These are phyloP conservation scores for Monosporozyma servazzii DNA, from an alignment of 805 yeast genomes.

Conservation along the genomic window DNA sequence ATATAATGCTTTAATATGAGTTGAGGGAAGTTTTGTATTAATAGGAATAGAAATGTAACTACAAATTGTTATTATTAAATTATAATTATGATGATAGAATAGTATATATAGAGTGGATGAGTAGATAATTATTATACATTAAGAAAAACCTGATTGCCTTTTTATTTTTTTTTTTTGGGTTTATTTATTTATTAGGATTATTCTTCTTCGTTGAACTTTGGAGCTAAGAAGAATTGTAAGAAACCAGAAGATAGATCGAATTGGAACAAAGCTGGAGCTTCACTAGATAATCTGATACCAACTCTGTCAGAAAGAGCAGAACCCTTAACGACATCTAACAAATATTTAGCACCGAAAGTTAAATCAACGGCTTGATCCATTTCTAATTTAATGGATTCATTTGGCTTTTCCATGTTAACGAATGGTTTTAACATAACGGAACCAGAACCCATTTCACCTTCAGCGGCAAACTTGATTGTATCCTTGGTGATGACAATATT, in stretches of 20 bases:
- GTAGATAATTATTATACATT: not conserved
- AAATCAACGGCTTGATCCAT: conserved; percentile 80
- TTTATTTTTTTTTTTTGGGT: no score
- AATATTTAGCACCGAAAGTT: conserved; percentile 85
- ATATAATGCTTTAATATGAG: not conserved
- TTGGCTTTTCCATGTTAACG: conserved; percentile 73
- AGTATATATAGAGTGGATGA: not conserved
- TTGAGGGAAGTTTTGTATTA: no score
- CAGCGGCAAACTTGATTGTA: conserved; percentile 78
- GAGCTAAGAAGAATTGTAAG: conserved; percentile 92
- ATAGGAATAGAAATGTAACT: not conserved
- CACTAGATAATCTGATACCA: conserved; percentile 78
- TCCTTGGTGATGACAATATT: conserved; percentile 84
- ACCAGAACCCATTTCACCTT: conserved; percentile 89
- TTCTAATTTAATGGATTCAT: conserved; percentile 62
- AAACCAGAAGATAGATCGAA: conserved; percentile 80
- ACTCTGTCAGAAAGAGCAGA: conserved; percentile 67
- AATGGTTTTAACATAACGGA: conserved; percentile 76
- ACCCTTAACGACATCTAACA: conserved; percentile 87
- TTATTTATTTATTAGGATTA: conserved; percentile 24
- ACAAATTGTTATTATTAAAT: not conserved
- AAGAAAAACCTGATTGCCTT: not conserved
- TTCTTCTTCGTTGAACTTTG: conserved; percentile 91
- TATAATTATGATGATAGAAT: not conserved
- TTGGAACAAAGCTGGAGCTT: conserved; percentile 90